Evolutionary conservation across 1,284 basidiomycete genomes (phyloP), one percentile per base, ranked within the genome.

Genomic region (Tremellales sp.): DNA sequence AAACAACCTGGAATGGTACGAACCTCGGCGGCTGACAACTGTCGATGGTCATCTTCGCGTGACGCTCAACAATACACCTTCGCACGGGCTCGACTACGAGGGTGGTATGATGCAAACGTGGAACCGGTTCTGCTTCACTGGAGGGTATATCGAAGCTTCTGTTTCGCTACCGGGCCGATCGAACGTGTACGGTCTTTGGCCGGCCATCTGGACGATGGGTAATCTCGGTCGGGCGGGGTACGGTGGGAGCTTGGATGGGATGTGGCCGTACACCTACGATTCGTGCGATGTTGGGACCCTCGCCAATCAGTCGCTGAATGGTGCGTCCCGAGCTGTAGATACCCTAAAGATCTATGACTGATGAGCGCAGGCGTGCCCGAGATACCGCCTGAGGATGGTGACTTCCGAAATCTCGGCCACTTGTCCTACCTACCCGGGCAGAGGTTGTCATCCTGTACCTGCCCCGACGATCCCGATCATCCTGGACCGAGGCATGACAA

Each of bases 71-170:
- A 64, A 76, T 35, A 74, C 78, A 48, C 70, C 68, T 17, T 82
- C 77, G 43, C 84, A 92, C 61, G 79, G 85, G 53, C 73, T 92
- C 42, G 85, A 88, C 67, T 91, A 87, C 64, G 78, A 81, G 60
- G 89, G 87, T 54, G 88, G 84, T 77, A 57, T 61, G 80, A 77
- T 60, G 39, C 61, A 68, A 41, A 73, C 70, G 37, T 94, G 91
- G 91, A 94, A 93, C 74, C 88, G 91, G 70, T 75, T 97, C 54
- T 96, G 93, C 75, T 97, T 94, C 73, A 94, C 86, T 3, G 93
- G 69, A 10, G 67, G 91, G 1, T 91, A 91, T 67, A 78, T 97
- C 49, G 89, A 93, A 68, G 62, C 60, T 13, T 62, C 80, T 13
- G 70, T 93, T 19, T 88, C 85, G 62, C 75, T 96, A 56, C 91